These are phyloP conservation scores for Leucocoprinus leucothites DNA, from an alignment of 768 basidiomycete genomes.

Conservation along the genomic window DNA sequence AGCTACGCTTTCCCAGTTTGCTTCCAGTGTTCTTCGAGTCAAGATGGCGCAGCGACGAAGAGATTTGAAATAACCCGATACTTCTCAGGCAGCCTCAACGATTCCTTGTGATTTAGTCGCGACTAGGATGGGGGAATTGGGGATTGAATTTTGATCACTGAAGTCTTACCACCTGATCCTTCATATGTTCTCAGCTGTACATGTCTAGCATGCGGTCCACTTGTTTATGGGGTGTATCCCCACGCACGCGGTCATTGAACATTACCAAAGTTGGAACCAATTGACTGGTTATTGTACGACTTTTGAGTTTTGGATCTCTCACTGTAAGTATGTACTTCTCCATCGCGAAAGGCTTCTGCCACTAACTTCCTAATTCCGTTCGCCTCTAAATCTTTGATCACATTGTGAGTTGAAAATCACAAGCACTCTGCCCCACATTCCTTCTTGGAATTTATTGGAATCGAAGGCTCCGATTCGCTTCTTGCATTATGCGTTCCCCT, in stretches of 20 bases:
- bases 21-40: no score
- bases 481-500: neutral
- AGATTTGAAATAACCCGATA: neutral
- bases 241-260: neutral
- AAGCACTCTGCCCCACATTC: neutral
- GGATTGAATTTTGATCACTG: neutral
- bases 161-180: neutral
- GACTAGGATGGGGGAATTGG: neutral
- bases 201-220: neutral
- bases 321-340: neutral
- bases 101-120: slow-evolving; percentile 3
- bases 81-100: neutral
- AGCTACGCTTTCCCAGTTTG: neutral
- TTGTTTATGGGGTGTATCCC: neutral
- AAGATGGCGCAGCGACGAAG: no score
- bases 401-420: neutral
- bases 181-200: neutral
- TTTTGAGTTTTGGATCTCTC: neutral
- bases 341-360: neutral
- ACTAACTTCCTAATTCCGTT: neutral
- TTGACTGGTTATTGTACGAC: no score
- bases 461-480: neutral
- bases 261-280: no score
- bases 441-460: neutral
- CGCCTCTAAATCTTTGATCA: neutral